Base-by-base conservation (phyloP, 306 rosid species). In the Trichosanthes truncata region DNA sequence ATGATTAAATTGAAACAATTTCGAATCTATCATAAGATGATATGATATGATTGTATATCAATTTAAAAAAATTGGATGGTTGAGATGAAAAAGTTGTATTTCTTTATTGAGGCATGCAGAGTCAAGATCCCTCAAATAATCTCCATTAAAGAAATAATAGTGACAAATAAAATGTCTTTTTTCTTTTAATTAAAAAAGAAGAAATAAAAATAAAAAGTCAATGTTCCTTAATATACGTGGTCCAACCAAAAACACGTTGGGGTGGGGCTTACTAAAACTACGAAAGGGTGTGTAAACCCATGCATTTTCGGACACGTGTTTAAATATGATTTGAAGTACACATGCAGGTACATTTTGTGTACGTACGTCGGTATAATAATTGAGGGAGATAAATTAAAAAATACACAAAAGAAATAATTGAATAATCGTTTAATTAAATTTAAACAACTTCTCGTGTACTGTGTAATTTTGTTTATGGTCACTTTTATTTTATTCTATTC, bases 271-370 rank as follows among this genome's bases (percentile, higher is more conserved):
- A n/a, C 75, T 65, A 65, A 65, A 65, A 36, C 0, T 65, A 65
- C 72, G 15, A 65, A 65, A 18, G 72, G 36, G 61, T 41, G 79
- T 66, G 79, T 38, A 56, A 46, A 75, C 40, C 51, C 85, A 80
- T 76, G 80, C 78, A 63, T 68, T 45, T 8, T 33, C 23, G 40
- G 55, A 74, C 87, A 84, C 81, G 85, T 75, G 81, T 81, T 77
- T 74, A 23, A 78, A 36, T 80, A 71, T 66, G 62, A 78, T 84
- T 81, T 55, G 80, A 63, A 80, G 86, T 84, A 88, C 88, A 77
- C 76, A 63, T 60, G 76, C 84, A 63, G 57, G 92, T 83, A 86
- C 89, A 73, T 48, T 45, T 84, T 52, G 78, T 80, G 86, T 81
- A 84, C 87, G 66, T 45, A 66, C 80, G 67, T 21, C 77, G 2